Evolutionary conservation across 257 asterid genomes (phyloP), one percentile per base, ranked within the genome.

Genomic region (Solanum sparsipilum): DNA sequence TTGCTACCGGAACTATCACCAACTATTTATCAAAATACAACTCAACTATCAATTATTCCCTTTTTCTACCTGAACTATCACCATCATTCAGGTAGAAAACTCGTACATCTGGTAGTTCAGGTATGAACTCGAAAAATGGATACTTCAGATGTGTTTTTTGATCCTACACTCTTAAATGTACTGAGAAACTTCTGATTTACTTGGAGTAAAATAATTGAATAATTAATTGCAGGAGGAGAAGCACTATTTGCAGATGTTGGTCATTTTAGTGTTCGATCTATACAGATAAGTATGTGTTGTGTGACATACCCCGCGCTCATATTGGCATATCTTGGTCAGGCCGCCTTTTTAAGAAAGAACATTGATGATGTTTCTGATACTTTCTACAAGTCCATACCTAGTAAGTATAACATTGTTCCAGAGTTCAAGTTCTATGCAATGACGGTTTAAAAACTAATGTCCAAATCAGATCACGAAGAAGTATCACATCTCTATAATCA

Each of bases 181-280:
- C 0, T 5, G n/a, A 79, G 27, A 79, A 44, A 15, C 1, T 13
- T 34, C 9, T 48, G 5, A 73, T 12, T 38, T 41, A 9, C 36
- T 44, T 2, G 20, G 52, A 35, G 52, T 74, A 5, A 74, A 35
- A 35, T 35, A 68, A 34, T 74, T 74, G 83, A 35, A 9, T 11
- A 35, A 35, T 15, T 16, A 44, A 75, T 56, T 86, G 88, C 92
- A 93, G 96, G 97, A 82, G 86, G 94, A 2, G 98, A 94, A 88
- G 98, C 98, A 9, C 67, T 95, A 38, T 95, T 94, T 87, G 98
- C 96, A 0, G 96, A 95, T 70, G 91, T 95, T 31, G 98, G 94
- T 3, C 98, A 95, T 83, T 94, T 95, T 85, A 91, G 93, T 0
- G 95, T 95, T 36, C 92, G 86, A 60, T 88, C 96, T 2, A 88